These are phyloP conservation scores for Wickerhamiella cacticola DNA, from an alignment of 805 yeast species.

Conservation along the genomic window DNA sequence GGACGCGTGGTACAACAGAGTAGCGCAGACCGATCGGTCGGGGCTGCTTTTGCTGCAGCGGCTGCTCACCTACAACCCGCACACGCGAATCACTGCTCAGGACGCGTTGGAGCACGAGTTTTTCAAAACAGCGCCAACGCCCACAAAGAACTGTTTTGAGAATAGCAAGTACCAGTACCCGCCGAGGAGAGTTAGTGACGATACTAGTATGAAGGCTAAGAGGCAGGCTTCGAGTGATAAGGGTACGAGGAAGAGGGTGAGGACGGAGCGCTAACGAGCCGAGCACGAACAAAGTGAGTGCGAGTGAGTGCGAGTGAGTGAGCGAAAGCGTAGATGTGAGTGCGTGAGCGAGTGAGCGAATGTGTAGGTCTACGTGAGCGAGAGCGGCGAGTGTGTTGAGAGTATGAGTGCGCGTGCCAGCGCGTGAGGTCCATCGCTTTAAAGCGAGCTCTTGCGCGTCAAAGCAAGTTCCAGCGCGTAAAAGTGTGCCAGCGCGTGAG, in stretches of 20 bases:
- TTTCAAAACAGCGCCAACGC: constrained; percentile 59
- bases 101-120: constrained; percentile 66
- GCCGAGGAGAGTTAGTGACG: constrained; percentile 48
- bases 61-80: constrained; percentile 74
- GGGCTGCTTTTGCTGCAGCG: constrained; percentile 55
- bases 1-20: constrained; percentile 73
- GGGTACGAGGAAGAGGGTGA: constrained; percentile 9
- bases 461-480: too few relatives aligned
- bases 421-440: too few relatives aligned
- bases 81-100: constrained; percentile 62
- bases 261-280: too few relatives aligned
- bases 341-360: too few relatives aligned
- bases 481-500: too few relatives aligned
- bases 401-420: too few relatives aligned
- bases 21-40: constrained; percentile 59
- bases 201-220: constrained; percentile 16
- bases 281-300: too few relatives aligned
- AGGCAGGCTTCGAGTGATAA: not conserved
- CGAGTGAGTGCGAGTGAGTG: not conserved
- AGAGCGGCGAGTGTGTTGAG: too few relatives aligned
- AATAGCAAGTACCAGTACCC: constrained; percentile 69
- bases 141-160: constrained; percentile 67
- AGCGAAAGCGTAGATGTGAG: constrained; percentile 12
- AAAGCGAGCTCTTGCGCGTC: too few relatives aligned
- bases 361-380: too few relatives aligned